A percentile compares a stretch with the other conserved stretches of the same genome.
phyloP scores from a whole-genome alignment of 2,329 filamentous ascomycete genomes.

The Zasmidium angulare region DNA sequence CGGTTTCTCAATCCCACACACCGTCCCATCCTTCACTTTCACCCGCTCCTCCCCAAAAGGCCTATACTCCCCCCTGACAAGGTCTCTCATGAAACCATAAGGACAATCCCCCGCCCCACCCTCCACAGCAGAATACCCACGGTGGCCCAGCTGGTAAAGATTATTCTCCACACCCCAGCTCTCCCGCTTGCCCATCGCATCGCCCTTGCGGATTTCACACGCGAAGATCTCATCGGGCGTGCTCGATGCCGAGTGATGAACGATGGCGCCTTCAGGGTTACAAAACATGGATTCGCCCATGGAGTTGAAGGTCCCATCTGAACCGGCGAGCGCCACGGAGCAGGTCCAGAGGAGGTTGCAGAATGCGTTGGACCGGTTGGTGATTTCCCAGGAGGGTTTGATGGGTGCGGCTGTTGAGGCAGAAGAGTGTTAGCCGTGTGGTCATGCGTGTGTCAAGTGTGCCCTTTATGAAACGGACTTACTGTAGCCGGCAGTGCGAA shows the following conservation, averaged over 20 bases:
- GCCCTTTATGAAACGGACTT: too few relatives aligned
- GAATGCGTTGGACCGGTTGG: constrained; percentile 29
- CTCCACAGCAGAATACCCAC: constrained; percentile 26
- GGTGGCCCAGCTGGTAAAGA: constrained; percentile 28
- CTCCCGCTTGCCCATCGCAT: constrained; percentile 22
- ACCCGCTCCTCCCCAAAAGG: constrained; percentile 25
- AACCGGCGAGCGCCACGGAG: constrained; percentile 29
- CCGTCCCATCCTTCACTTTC: constrained; percentile 25
- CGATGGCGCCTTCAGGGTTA: constrained; percentile 25
- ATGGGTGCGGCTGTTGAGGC: constrained; percentile 27
- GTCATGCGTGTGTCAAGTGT: too few relatives aligned
- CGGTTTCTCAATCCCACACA: constrained; percentile 24
- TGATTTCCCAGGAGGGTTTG: constrained; percentile 28
- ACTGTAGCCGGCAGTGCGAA: constrained; percentile 29
- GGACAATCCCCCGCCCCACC: constrained; percentile 30
- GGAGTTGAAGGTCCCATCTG: constrained; percentile 28
- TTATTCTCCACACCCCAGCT: constrained; percentile 31
- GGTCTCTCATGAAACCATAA: constrained; percentile 29
- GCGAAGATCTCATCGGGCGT: constrained; percentile 29
- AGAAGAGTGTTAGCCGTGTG: too few relatives aligned
- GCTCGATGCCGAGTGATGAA: constrained; percentile 18
- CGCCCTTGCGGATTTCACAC: constrained; percentile 28
- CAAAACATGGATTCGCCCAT: constrained; percentile 31
- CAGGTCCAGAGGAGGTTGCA: constrained; percentile 29
- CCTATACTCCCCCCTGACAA: constrained; percentile 26